These are phyloP conservation scores for Leccinum ochraceum DNA, from an alignment of 768 basidiomycete genomes.

Conservation along the genomic window DNA sequence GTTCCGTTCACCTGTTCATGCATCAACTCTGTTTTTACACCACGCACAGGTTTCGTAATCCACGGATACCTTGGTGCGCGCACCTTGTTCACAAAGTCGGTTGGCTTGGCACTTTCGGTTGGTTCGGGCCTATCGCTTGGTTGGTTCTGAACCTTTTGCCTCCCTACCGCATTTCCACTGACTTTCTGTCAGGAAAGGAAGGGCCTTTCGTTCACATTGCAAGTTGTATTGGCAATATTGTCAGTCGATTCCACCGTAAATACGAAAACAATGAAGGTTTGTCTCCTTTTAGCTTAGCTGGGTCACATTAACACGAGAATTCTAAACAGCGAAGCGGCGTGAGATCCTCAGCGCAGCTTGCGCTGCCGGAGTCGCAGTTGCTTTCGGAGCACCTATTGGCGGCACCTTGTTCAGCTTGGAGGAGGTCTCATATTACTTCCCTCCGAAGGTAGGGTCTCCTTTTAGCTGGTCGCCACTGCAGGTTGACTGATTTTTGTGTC, in stretches of 20 bases:
- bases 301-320: background rate
- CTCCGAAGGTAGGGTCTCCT: constrained; percentile 66
- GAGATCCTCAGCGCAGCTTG: constrained; percentile 95
- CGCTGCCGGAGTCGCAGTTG: constrained; percentile 96
- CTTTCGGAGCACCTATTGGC: constrained; percentile 96
- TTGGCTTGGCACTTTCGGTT: constrained; percentile 88
- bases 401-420: constrained; percentile 92
- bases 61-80: constrained; percentile 94
- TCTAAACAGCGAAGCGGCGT: constrained; percentile 73
- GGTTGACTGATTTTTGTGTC: constrained; percentile 4
- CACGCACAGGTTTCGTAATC: constrained; percentile 79
- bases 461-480: background rate
- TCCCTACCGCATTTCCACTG: background rate
- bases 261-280: constrained; percentile 95
- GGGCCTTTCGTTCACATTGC: constrained; percentile 91
- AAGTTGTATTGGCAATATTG: constrained; percentile 90
- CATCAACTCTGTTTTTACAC: constrained; percentile 13
- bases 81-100: constrained; percentile 85
- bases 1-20: constrained; percentile 3
- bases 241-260: constrained; percentile 81
- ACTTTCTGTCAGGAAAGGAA: constrained; percentile 52
- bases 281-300: constrained; percentile 14
- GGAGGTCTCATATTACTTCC: constrained; percentile 97
- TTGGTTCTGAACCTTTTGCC: constrained; percentile 22
- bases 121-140: constrained; percentile 91